These are phyloP conservation scores for Magnolia sinica DNA, from an alignment of 164 flowering plant genomes.

Conservation along the genomic window DNA sequence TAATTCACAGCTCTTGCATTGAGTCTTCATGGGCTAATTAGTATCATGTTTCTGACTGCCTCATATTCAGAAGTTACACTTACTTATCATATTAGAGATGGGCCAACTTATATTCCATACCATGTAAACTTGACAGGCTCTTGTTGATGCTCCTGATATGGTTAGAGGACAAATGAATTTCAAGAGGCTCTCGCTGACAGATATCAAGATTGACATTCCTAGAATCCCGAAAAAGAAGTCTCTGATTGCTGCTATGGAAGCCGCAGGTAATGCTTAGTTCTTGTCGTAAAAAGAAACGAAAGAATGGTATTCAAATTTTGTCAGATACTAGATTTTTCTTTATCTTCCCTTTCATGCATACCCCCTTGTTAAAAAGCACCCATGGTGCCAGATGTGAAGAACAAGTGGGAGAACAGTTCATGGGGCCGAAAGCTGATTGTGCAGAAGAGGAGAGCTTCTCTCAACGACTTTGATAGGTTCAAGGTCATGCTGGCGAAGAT, in stretches of 20 bases:
- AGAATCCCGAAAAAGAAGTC: conserved; percentile 77
- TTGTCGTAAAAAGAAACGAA: not conserved
- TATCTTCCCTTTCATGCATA: not conserved
- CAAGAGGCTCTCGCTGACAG: conserved; percentile 87
- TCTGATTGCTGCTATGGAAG: conserved; percentile 78
- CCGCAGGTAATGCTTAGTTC: conserved; percentile 49
- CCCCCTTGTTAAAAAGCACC: not conserved
- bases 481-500: conserved; percentile 83
- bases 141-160: conserved; percentile 90
- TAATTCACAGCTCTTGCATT: no score
- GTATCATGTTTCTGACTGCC: no score
- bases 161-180: conserved; percentile 86
- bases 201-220: conserved; percentile 80
- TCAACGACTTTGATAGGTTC: conserved; percentile 87
- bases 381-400: conserved; percentile 63
- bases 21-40: no score
- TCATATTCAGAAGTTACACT: not conserved
- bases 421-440: conserved; percentile 93
- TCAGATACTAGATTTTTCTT: not conserved
- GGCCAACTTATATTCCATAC: not conserved
- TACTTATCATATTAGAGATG: not conserved
- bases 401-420: conserved; percentile 82
- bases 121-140: conserved; percentile 45
- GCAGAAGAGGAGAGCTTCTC: conserved; percentile 72
- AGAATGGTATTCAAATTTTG: not conserved